Percentiles rank a stretch among this genome's conserved stretches.
Conservation (phyloP, 1,139 yeast genomes). For the Petasospora fabianii region DNA sequence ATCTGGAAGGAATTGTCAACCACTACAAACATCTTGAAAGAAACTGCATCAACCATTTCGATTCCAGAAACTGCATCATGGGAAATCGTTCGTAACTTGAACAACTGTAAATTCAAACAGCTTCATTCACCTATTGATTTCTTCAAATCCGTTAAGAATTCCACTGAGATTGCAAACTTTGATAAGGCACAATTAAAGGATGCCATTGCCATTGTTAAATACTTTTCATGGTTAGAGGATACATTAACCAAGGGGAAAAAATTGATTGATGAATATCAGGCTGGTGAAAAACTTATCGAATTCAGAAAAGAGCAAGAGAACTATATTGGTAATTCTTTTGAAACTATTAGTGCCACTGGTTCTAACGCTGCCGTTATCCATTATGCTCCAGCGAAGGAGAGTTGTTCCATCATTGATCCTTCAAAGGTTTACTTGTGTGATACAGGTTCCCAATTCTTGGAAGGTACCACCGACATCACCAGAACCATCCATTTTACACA, state of each 20-base stretch:
- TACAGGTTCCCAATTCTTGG: conserved; percentile 90
- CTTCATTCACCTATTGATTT: conserved; percentile 61
- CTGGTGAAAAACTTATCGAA: conserved; percentile 62
- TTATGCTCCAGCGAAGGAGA: conserved; percentile 67
- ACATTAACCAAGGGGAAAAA: conserved; percentile 51
- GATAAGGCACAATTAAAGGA: conserved; percentile 78
- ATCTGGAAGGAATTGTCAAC: conserved; percentile 52
- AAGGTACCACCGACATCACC: conserved; percentile 96
- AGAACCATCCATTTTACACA: conserved; percentile 80
- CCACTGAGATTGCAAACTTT: conserved; percentile 71
- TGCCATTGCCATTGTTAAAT: conserved; percentile 76
- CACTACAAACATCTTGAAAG: conserved; percentile 41
- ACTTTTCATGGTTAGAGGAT: conserved; percentile 84
- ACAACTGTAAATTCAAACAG: conserved; percentile 40
- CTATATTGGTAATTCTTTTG: conserved; percentile 83
- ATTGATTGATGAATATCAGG: conserved; percentile 73
- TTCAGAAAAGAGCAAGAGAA: conserved; percentile 59
- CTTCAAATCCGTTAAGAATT: conserved; percentile 77
- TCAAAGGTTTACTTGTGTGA: conserved; percentile 80
- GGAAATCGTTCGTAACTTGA: conserved; percentile 64
- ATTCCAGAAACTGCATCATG: conserved; percentile 72
- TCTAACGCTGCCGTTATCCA: conserved; percentile 92
- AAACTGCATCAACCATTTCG: conserved; percentile 41
- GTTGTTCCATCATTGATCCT: conserved; percentile 68
- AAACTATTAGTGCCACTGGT: conserved; percentile 90